Evolutionary conservation across 345 rosid genomes (phyloP), one percentile per base, ranked within the genome.

Genomic region (Psidium guajava): DNA sequence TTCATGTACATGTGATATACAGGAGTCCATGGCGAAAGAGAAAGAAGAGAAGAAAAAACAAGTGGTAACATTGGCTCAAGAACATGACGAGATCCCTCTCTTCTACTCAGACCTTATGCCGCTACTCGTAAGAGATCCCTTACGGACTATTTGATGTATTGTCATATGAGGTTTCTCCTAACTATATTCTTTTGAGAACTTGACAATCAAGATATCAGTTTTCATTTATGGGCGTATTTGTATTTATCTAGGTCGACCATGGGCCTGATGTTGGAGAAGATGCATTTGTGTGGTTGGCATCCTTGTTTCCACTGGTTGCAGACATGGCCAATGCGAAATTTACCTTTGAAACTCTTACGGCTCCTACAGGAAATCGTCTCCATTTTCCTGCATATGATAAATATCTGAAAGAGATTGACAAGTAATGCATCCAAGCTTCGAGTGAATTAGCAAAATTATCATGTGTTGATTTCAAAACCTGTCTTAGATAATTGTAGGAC

Each of bases 81-180:
- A 91, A 80, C 90, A 91, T 74, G 99, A 95, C 57, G 99, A 97
- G 4, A 86, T 90, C 86, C 86, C 97, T 87, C 98, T 96, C 27
- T 97, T 97, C 86, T 96, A 96, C 83, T 88, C 99, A 24, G 98
- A 96, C 90, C 85, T 94, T 81, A 93, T 97, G 99, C 98, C 98
- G 6, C 96, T 97, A 87, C 94, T 97, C 0, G 99, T 97, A 93
- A 91, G 96, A n/a, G 85, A 22, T 64, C 58, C 42, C 61, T 47
- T 84, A 54, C 36, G 15, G 42, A 74, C 25, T 50, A 40, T 54
- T 51, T 57, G 24, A 42, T 20, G 81, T 56, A 42, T 12, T 40
- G 84, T 85, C 57, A 50, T 32, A 21, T 20, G 40, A 6, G 16
- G 20, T 27, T 50, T 54, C 53, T 49, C 18, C 58, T 54, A 6